Percentiles rank a stretch among this genome's conserved stretches.
Conservation (phyloP, 2,329 filamentous ascomycete species). For the Periconia sp. region DNA sequence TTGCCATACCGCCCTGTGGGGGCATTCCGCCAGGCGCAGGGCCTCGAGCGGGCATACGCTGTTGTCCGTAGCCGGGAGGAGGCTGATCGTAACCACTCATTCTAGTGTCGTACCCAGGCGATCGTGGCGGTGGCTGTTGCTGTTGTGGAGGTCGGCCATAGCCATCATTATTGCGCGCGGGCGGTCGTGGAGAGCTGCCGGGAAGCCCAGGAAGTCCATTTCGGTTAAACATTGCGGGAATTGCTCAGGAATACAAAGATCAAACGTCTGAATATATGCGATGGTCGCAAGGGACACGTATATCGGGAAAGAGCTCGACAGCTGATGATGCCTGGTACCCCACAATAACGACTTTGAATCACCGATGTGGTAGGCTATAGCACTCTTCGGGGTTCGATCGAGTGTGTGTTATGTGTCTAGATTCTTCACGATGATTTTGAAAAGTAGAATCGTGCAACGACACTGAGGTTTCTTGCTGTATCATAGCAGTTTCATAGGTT, state of each 20-base stretch:
- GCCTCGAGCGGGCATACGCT: constrained; percentile 38
- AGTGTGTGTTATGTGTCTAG: too few species aligned
- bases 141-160: constrained; percentile 45
- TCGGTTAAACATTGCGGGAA: constrained; percentile 70
- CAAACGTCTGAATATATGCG: background rate
- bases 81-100: constrained; percentile 42
- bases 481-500: too few species aligned
- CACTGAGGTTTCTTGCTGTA: too few species aligned
- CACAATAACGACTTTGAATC: background rate
- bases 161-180: constrained; percentile 43
- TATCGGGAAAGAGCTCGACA: background rate
- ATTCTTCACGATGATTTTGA: too few species aligned
- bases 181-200: constrained; percentile 49
- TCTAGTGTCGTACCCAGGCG: constrained; percentile 32
- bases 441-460: too few species aligned
- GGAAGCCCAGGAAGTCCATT: constrained; percentile 57
- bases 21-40: constrained; percentile 26
- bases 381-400: too few species aligned
- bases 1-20: background rate
- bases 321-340: background rate
- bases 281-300: constrained; percentile 8
- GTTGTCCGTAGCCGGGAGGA: constrained; percentile 32
- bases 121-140: constrained; percentile 31
- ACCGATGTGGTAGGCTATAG: constrained; percentile 1
- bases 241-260: background rate